Conservation (phyloP, 495 filamentous ascomycete genomes). For the Bathelium albidoporum region DNA sequence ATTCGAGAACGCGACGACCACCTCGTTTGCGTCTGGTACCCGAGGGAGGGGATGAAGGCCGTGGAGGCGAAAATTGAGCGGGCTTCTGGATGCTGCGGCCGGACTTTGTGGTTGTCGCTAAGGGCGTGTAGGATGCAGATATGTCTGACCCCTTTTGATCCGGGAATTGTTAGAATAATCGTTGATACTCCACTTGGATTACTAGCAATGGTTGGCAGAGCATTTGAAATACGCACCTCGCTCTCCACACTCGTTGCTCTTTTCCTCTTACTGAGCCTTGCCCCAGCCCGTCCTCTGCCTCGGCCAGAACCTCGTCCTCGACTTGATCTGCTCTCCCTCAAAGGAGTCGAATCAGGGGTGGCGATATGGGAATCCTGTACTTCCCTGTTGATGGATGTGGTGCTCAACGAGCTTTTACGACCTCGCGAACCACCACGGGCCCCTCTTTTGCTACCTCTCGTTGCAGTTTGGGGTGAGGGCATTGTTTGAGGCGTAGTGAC, state of each 20-base stretch:
- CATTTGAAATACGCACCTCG: constrained; percentile 13
- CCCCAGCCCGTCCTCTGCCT: constrained; percentile 24
- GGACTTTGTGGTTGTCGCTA: constrained; percentile 66
- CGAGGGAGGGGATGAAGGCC: constrained; percentile 29
- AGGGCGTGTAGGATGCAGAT: constrained; percentile 40
- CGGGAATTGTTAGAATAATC: not conserved
- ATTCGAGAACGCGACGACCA: constrained; percentile 34
- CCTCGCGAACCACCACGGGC: constrained; percentile 35
- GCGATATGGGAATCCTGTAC: constrained; percentile 13
- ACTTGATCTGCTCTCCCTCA: constrained; percentile 1
- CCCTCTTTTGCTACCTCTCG: constrained; percentile 30
- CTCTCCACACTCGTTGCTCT: constrained; percentile 24
- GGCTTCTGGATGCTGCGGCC: constrained; percentile 73
- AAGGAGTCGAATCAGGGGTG: constrained; percentile 9
- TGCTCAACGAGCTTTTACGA: constrained; percentile 28
- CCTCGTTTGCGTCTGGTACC: constrained; percentile 36
- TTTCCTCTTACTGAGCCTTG: constrained; percentile 33
- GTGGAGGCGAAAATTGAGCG: constrained; percentile 53
- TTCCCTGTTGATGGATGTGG: constrained; percentile 2
- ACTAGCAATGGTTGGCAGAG: not conserved
- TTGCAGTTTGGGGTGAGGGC: constrained; percentile 18
- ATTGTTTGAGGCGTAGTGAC: constrained; percentile 29
- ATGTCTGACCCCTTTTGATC: constrained; percentile 25
- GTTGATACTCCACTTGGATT: not conserved
- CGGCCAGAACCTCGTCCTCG: constrained; percentile 20